Evolutionary conservation across 352 stramenopile genomes (phyloP).

Genomic region (Phytophthora cajani): DNA sequence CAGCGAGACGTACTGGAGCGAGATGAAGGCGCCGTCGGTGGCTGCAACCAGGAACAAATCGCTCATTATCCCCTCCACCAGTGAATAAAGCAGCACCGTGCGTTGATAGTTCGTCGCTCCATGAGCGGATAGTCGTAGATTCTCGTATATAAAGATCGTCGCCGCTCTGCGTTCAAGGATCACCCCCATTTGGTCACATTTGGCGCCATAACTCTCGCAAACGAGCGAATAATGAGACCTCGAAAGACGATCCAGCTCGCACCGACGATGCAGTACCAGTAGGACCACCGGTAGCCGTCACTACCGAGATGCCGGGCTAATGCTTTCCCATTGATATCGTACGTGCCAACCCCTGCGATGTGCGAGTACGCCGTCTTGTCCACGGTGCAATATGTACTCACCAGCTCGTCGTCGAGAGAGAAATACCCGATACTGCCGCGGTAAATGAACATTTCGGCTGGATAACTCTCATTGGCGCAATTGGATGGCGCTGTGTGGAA

Average conservation of each 20-base stretch:
- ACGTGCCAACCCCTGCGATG: slow-evolving; percentile 10
- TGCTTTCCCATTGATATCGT: slow-evolving; percentile 11
- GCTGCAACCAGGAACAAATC: slow-evolving; percentile 14
- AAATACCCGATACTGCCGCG: slow-evolving; percentile 18
- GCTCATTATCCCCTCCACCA: slow-evolving; percentile 16
- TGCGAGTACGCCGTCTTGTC: slow-evolving; percentile 12
- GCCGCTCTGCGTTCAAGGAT: neutral
- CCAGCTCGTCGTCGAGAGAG: slow-evolving; percentile 13
- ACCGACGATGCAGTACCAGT: slow-evolving; percentile 10
- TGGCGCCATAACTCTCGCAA: slow-evolving; percentile 12
- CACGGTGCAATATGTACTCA: slow-evolving; percentile 1
- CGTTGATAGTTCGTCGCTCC: slow-evolving; percentile 13
- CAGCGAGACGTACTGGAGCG: slow-evolving; percentile 12
- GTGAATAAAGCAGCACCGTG: slow-evolving; percentile 7
- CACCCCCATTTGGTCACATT: slow-evolving; percentile 5
- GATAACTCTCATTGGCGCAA: slow-evolving; percentile 1
- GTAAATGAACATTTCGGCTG: slow-evolving; percentile 12
- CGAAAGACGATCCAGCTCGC: slow-evolving; percentile 11
- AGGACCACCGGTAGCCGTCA: slow-evolving; percentile 6
- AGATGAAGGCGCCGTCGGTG: slow-evolving; percentile 11
- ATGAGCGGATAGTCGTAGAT: slow-evolving; percentile 8
- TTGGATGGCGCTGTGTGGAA: neutral
- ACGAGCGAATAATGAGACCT: slow-evolving; percentile 11
- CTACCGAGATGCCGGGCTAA: slow-evolving; percentile 6
- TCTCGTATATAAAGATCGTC: slow-evolving; percentile 13